A percentile compares a stretch with the other conserved stretches of the same genome.
phyloP scores from a whole-genome alignment of 2,329 filamentous ascomycete species.

The Aspergillus sergii region DNA sequence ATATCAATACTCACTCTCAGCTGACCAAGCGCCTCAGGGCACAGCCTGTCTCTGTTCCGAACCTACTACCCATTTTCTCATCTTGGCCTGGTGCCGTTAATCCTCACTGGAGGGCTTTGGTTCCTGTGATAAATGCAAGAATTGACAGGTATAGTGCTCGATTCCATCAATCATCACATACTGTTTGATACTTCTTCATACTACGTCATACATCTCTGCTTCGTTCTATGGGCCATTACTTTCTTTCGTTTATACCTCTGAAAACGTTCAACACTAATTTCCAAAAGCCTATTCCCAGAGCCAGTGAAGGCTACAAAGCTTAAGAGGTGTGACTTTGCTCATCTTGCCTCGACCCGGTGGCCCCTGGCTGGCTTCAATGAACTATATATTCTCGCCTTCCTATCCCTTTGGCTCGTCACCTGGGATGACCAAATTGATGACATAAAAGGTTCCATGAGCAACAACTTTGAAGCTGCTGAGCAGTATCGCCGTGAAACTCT shows the following conservation, averaged over 20 bases:
- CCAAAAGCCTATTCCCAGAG: background rate
- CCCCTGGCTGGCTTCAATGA: background rate
- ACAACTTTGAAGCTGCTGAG: background rate
- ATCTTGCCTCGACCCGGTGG: background rate
- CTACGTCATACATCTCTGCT: background rate
- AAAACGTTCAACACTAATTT: background rate
- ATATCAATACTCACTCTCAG: background rate
- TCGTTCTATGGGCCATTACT: background rate
- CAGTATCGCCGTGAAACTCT: background rate
- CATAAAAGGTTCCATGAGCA: background rate
- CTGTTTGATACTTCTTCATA: background rate
- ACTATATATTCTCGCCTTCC: background rate
- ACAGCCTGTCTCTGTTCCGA: background rate
- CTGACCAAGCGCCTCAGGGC: background rate
- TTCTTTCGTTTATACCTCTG: background rate
- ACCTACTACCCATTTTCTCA: background rate
- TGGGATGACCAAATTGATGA: background rate
- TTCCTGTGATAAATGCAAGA: background rate
- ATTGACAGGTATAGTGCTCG: background rate
- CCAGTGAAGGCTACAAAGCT: background rate
- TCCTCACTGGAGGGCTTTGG: background rate
- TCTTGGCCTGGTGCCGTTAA: background rate
- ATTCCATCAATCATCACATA: background rate
- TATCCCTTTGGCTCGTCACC: background rate
- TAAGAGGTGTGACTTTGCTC: background rate